Percentiles rank a stretch among this genome's conserved stretches.
phyloP scores from a whole-genome alignment of 83 land plant species.

The Thuja plicata region DNA sequence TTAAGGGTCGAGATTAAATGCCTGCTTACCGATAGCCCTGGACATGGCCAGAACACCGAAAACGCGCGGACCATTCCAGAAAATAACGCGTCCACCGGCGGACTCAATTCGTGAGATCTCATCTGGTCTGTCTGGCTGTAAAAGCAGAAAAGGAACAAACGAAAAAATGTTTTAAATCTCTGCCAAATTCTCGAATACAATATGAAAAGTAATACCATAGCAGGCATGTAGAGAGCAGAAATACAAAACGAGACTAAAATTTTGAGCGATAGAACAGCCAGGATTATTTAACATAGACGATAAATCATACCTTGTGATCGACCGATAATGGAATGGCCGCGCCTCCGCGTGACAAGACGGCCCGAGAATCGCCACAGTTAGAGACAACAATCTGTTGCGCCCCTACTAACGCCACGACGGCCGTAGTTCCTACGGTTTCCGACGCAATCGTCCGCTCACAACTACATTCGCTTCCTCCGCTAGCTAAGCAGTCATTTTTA shows the following conservation, averaged over 20 bases:
- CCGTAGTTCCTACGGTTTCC: constrained; percentile 67
- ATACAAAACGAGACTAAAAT: background rate
- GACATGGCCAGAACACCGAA: constrained; percentile 80
- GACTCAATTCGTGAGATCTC: constrained; percentile 61
- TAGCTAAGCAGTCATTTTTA: background rate
- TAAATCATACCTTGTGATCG: constrained; percentile 61
- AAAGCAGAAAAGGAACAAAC: background rate
- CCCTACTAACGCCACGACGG: constrained; percentile 59
- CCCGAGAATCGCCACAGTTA: constrained; percentile 67
- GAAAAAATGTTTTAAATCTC: background rate
- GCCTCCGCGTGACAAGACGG: constrained; percentile 29
- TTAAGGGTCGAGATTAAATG: background rate
- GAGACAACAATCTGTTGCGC: constrained; percentile 45
- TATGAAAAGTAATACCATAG: background rate
- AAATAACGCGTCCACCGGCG: constrained; percentile 75
- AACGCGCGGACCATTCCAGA: constrained; percentile 72
- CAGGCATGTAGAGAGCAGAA: background rate
- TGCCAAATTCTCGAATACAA: no score
- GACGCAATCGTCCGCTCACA: constrained; percentile 41
- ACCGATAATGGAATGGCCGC: constrained; percentile 50
- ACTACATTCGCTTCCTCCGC: constrained; percentile 10
- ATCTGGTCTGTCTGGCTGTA: constrained; percentile 77
- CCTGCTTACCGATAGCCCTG: constrained; percentile 60
- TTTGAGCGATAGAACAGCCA: background rate
- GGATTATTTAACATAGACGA: background rate